These are phyloP conservation scores for Candida khao-thaluensis DNA, from an alignment of 805 yeast genomes.

Conservation along the genomic window DNA sequence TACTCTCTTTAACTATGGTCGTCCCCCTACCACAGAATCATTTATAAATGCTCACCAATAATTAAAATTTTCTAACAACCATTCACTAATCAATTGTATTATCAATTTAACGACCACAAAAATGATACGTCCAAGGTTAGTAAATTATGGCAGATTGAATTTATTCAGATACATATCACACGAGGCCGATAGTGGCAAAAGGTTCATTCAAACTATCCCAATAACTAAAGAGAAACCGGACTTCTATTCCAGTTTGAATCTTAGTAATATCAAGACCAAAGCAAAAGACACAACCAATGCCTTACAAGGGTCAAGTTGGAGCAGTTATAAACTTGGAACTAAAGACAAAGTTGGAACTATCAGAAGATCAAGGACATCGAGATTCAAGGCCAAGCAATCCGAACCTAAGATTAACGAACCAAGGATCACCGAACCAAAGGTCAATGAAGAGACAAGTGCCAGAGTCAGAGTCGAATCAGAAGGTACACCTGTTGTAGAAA, in stretches of 20 bases:
- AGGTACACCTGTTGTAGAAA: background rate
- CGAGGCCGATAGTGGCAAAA: slow-evolving; percentile 20
- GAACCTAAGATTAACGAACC: slow-evolving; percentile 4
- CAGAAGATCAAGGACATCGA: slow-evolving; percentile 35
- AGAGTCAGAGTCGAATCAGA: background rate
- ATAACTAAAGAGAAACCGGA: slow-evolving; percentile 19
- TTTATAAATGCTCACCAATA: slow-evolving; percentile 1
- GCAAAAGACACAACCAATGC: slow-evolving; percentile 13
- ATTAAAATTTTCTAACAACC: slow-evolving; percentile 1
- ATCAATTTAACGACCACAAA: too few relatives aligned
- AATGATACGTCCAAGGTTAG: slow-evolving; percentile 11
- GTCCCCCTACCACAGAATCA: slow-evolving; percentile 4
- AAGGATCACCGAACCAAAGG: slow-evolving; percentile 3
- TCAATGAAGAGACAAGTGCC: slow-evolving; percentile 1
- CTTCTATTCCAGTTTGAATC: slow-evolving; percentile 24
- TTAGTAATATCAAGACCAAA: slow-evolving; percentile 14
- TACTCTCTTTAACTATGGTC: slow-evolving; percentile 10
- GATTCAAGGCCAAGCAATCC: slow-evolving; percentile 16
- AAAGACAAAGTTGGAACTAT: slow-evolving; percentile 15
- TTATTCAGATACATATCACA: slow-evolving; percentile 8
- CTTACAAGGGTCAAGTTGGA: slow-evolving; percentile 27
- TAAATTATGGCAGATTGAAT: slow-evolving; percentile 6
- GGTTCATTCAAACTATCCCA: slow-evolving; percentile 39
- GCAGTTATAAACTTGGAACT: slow-evolving; percentile 1
- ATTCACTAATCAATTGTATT: too few relatives aligned